These are phyloP conservation scores for Hamigera avellanea DNA, from an alignment of 495 filamentous ascomycete species.

Conservation along the genomic window DNA sequence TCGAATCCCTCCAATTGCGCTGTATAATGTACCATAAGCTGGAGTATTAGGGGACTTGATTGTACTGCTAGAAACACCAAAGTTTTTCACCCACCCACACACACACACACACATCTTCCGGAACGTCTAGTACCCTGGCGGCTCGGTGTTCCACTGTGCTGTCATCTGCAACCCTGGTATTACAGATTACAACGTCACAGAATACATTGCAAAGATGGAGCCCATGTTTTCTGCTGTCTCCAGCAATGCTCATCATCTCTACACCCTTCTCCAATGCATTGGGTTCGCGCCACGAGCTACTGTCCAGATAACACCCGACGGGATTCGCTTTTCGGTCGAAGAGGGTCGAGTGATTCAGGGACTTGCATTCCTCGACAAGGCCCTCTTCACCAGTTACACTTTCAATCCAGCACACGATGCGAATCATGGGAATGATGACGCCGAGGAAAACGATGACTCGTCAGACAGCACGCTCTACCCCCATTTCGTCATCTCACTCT, in stretches of 20 bases:
- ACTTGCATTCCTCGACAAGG: constrained; percentile 71
- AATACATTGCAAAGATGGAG: constrained; percentile 6
- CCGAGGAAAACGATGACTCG: constrained; percentile 23
- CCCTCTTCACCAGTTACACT: constrained; percentile 74
- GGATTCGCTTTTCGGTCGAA: constrained; percentile 77
- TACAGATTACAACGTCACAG: not conserved
- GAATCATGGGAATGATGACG: constrained; percentile 18
- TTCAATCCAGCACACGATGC: constrained; percentile 36
- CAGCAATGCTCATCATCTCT: constrained; percentile 76
- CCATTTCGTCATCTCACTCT: constrained; percentile 73
- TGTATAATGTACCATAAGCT: constrained; percentile 26
- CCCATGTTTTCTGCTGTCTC: constrained; percentile 76
- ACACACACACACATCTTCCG: not conserved
- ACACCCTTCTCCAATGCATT: constrained; percentile 81
- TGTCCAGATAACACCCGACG: constrained; percentile 71
- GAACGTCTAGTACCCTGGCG: not conserved
- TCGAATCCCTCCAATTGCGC: constrained; percentile 9
- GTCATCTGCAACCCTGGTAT: not conserved
- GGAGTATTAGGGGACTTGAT: constrained; percentile 19
- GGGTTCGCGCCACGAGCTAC: constrained; percentile 70
- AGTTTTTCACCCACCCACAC: no score
- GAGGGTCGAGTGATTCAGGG: constrained; percentile 80
- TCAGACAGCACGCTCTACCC: constrained; percentile 21
- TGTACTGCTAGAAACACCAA: constrained; percentile 16
- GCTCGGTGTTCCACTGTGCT: constrained; percentile 1